Conservation (phyloP, 176 grass and related monocot genomes). For the Zizania latifolia region DNA sequence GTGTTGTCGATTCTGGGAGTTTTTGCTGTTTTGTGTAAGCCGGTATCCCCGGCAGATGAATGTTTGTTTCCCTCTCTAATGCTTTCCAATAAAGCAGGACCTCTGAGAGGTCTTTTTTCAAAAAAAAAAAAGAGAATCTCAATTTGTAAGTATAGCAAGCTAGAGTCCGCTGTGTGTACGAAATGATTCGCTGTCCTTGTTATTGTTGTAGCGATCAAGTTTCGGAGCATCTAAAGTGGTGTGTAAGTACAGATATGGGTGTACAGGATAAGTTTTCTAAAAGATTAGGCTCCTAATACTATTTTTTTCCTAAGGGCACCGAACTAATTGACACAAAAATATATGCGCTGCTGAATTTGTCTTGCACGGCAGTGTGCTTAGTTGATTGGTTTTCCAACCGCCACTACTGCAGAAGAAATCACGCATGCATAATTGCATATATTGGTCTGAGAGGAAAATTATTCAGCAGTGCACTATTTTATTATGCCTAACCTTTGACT, state of each 20-base stretch:
- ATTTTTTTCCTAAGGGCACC: neutral
- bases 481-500: neutral
- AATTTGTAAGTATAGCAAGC: slow-evolving; percentile 10
- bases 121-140: no score
- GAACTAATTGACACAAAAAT: neutral
- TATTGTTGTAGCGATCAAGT: slow-evolving; percentile 20
- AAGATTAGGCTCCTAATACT: neutral
- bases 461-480: neutral
- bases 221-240: slow-evolving; percentile 20
- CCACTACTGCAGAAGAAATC: neutral
- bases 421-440: no score
- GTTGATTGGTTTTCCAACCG: neutral
- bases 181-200: slow-evolving; percentile 31
- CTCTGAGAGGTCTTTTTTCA: no score
- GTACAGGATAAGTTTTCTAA: neutral
- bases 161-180: neutral
- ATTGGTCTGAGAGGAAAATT: no score
- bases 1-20: no score
- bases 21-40: no score
- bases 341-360: neutral
- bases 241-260: slow-evolving; percentile 5
- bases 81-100: no score
- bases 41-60: no score
- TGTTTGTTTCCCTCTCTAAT: no score
- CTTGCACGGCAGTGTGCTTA: neutral